A percentile compares a stretch with the other conserved stretches of the same genome.
Evolutionary conservation across 495 filamentous ascomycete genomes (phyloP).

Genomic region (Penicillium alfredii): DNA sequence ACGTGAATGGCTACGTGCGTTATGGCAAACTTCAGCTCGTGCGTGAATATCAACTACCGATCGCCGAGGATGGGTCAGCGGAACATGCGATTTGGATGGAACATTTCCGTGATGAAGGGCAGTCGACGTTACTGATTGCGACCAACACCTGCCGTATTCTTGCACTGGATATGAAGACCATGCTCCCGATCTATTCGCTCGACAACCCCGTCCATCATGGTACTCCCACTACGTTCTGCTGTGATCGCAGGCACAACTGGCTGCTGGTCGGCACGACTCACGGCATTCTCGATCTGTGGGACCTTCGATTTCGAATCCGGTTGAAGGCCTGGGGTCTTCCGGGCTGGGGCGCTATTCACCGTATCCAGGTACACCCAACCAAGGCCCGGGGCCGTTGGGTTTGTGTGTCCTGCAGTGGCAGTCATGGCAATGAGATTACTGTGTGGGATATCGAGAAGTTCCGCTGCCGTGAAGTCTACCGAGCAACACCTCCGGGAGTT

Average conservation of each 20-base stretch:
- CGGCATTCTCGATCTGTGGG: conserved; percentile 91
- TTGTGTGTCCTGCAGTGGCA: conserved; percentile 82
- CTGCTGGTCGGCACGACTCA: conserved; percentile 87
- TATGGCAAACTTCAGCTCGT: conserved; percentile 74
- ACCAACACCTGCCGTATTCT: conserved; percentile 80
- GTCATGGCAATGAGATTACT: conserved; percentile 77
- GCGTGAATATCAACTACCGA: conserved; percentile 72
- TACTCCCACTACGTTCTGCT: conserved; percentile 85
- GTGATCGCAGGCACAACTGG: conserved; percentile 82
- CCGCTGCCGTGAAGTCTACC: conserved; percentile 83
- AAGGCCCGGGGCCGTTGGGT: conserved; percentile 74
- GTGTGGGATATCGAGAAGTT: conserved; percentile 94
- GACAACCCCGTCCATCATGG: conserved; percentile 93
- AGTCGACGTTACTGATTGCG: conserved; percentile 75
- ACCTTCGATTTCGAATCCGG: conserved; percentile 84
- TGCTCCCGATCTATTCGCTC: conserved; percentile 73
- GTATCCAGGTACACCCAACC: conserved; percentile 68
- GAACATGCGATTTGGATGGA: conserved; percentile 90
- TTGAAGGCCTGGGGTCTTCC: conserved; percentile 86
- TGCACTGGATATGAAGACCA: conserved; percentile 82
- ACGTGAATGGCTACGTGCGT: conserved; percentile 51
- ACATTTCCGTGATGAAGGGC: conserved; percentile 76
- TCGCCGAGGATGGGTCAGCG: conserved; percentile 25
- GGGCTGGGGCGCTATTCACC: conserved; percentile 73
- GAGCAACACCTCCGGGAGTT: conserved; percentile 39